A percentile compares a stretch with the other conserved stretches of the same genome.
These are phyloP conservation scores for Ochetophila trinervis DNA, from an alignment of 306 rosid genomes.

Conservation along the genomic window DNA sequence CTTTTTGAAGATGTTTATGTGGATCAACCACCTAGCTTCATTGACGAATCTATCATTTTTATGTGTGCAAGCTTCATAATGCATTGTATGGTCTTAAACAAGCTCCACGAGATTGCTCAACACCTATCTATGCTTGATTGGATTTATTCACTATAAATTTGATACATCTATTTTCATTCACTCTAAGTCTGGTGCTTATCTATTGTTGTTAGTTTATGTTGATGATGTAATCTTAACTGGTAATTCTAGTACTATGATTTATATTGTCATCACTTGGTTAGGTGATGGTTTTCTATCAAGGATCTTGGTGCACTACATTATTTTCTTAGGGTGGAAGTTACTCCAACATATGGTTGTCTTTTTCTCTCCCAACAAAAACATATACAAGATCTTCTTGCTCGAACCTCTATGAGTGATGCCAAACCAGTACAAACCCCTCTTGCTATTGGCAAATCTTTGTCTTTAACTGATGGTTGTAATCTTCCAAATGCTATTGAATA, in stretches of 20 bases:
- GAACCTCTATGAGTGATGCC: too few relatives aligned
- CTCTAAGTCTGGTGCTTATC: background rate
- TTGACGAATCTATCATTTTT: background rate
- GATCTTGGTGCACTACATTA: background rate
- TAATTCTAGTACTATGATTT: too few relatives aligned
- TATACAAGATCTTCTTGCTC: background rate
- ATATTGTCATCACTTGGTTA: too few relatives aligned
- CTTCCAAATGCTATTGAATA: background rate
- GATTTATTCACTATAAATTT: background rate
- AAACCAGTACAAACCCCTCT: background rate
- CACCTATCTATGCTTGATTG: background rate
- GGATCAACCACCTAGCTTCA: background rate
- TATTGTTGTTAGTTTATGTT: too few relatives aligned
- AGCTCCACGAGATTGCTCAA: background rate
- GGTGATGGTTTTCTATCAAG: background rate
- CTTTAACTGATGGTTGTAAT: background rate
- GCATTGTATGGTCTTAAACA: background rate
- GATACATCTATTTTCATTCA: background rate
- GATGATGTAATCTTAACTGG: background rate
- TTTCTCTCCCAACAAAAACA: background rate
- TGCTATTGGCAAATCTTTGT: background rate
- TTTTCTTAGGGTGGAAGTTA: background rate
- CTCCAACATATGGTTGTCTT: background rate
- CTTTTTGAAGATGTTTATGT: too few relatives aligned
- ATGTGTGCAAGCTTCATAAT: background rate